These are phyloP conservation scores for Lodderomyces margitis DNA, from an alignment of 1,139 yeast species.

Conservation along the genomic window DNA sequence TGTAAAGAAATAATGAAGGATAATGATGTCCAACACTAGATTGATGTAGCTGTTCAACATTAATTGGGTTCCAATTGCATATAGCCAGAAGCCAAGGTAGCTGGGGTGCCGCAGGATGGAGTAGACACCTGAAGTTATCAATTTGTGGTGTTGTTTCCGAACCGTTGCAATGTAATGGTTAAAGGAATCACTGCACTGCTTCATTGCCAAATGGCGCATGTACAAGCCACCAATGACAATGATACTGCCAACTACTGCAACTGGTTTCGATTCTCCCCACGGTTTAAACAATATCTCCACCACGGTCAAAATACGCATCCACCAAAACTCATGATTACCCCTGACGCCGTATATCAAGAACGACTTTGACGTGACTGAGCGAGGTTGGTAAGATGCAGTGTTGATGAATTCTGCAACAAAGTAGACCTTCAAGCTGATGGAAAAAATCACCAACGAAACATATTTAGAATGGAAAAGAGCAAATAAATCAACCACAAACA, in stretches of 20 bases:
- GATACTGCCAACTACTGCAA: conserved; percentile 11
- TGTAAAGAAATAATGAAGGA: conserved; percentile 31
- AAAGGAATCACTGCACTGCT: conserved; percentile 36
- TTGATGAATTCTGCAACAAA: conserved; percentile 32
- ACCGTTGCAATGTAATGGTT: conserved; percentile 28
- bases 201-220: conserved; percentile 32
- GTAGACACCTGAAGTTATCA: conserved; percentile 36
- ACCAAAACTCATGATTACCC: conserved; percentile 35
- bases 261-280: conserved; percentile 5
- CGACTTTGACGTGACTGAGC: conserved; percentile 25
- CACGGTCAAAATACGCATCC: conserved; percentile 27
- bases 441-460: conserved; percentile 18
- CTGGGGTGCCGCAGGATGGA: conserved; percentile 37
- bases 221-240: conserved; percentile 23
- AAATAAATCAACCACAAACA: conserved; percentile 8
- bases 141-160: conserved; percentile 11
- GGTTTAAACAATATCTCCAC: conserved; percentile 22
- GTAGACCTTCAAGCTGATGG: conserved; percentile 23
- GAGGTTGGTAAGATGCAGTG: conserved; percentile 27
- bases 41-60: conserved; percentile 26
- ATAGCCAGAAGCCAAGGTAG: conserved; percentile 42
- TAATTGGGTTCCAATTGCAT: conserved; percentile 35
- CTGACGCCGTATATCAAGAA: conserved; percentile 37
- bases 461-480: conserved; percentile 5
- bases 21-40: conserved; percentile 17